Percentiles rank a stretch among this genome's conserved stretches.
These are phyloP conservation scores for Rubus parviflorus DNA, from an alignment of 306 rosid genomes.

Conservation along the genomic window DNA sequence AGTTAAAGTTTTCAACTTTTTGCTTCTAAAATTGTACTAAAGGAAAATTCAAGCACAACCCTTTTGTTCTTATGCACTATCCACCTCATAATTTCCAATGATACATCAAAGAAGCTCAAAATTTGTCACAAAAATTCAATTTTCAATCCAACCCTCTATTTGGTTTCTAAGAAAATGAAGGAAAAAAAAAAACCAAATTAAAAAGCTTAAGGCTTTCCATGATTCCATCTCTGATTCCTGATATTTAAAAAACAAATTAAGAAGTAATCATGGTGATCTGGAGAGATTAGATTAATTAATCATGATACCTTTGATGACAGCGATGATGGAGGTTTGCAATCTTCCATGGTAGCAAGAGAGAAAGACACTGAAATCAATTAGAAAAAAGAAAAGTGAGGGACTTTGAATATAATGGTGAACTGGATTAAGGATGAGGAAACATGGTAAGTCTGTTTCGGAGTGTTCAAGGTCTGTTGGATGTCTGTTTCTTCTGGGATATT, in stretches of 20 bases:
- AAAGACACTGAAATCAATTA: neutral
- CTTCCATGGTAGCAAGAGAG: slow-evolving; percentile 10
- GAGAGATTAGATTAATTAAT: neutral
- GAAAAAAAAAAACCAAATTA: neutral
- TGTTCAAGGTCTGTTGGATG: slow-evolving; percentile 4
- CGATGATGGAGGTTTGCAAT: neutral
- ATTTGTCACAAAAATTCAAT: neutral
- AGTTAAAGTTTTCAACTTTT: neutral
- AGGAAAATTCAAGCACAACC: neutral
- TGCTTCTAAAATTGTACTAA: too few relatives aligned
- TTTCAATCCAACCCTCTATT: neutral
- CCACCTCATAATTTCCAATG: neutral
- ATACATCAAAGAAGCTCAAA: neutral
- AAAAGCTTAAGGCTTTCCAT: neutral
- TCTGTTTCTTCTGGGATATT: slow-evolving; percentile 6
- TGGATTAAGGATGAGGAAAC: neutral
- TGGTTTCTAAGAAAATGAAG: neutral
- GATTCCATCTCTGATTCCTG: neutral
- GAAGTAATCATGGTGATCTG: neutral
- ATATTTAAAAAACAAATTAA: neutral
- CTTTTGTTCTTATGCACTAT: neutral
- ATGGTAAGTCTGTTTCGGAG: slow-evolving; percentile 9
- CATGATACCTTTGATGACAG: slow-evolving; percentile 18
- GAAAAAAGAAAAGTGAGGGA: neutral
- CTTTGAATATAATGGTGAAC: neutral